Percentiles rank a stretch among this genome's conserved stretches.
Evolutionary conservation across 768 basidiomycete species (phyloP).

Genomic region (Suillus weaverae): DNA sequence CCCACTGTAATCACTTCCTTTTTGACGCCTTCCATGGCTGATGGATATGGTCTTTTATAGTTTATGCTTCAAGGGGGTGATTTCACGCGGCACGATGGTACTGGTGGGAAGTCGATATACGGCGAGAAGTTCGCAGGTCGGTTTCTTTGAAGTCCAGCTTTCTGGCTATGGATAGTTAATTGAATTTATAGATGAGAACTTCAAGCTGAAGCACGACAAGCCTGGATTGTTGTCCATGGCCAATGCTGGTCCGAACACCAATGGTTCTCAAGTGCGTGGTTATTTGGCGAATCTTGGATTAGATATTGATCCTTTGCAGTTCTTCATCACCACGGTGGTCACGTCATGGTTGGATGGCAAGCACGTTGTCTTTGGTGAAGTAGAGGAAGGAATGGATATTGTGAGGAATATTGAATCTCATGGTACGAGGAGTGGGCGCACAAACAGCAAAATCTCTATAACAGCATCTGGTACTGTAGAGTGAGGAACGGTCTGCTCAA

Average conservation of each 20-base stretch:
- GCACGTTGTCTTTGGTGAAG: constrained; percentile 50
- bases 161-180: neutral
- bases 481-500: constrained; percentile 11
- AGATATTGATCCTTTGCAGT: constrained; percentile 36
- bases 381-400: constrained; percentile 43
- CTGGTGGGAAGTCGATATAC: constrained; percentile 85
- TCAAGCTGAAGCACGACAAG: constrained; percentile 58
- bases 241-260: constrained; percentile 80
- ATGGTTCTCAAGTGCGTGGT: constrained; percentile 66
- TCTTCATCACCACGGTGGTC: constrained; percentile 74
- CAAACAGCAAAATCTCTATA: constrained; percentile 49
- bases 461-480: constrained; percentile 51
- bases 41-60: constrained; percentile 24
- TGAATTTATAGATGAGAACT: constrained; percentile 61
- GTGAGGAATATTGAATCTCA: constrained; percentile 41
- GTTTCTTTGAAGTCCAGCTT: neutral
- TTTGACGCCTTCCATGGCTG: neutral
- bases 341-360: constrained; percentile 60
- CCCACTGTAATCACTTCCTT: constrained; percentile 43
- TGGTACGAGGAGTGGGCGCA: constrained; percentile 27
- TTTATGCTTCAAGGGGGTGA: constrained; percentile 92
- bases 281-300: neutral
- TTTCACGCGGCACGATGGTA: constrained; percentile 74
- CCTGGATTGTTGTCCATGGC: constrained; percentile 82
- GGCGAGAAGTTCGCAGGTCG: constrained; percentile 36